Base-by-base conservation (phyloP, 305 asterid genomes). In the Plantago rigida region DNA sequence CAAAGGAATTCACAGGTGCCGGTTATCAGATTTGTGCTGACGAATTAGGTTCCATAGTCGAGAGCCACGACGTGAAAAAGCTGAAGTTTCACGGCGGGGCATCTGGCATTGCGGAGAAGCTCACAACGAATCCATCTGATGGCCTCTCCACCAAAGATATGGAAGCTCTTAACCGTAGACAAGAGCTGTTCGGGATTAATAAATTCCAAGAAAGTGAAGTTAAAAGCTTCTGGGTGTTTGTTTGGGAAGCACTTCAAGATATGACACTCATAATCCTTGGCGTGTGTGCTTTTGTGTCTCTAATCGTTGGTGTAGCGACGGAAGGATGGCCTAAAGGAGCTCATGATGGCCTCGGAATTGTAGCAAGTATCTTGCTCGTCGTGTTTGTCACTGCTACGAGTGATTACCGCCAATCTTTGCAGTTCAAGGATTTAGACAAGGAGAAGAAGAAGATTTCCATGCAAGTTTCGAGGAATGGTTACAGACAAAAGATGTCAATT, bases 291-390 rank as follows among this genome's bases (percentile, higher is more conserved):
- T 46, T 87, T 9, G 87, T 85, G 62, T 91, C 97, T 11, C 77
- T 87, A 2, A 64, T 87, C 3, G 95, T 90, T 13, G 97, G 97
- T 22, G 73, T 90, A 13, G 83, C 87, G 0, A 90, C 89, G 0
- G 97, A 90, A 63, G 97, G 97, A 50, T 90, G 97, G 97, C 95
- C 97, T 0, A 80, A 73, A 42, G 97, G 96, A 3, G 88, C 97
- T 26, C 96, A 90, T 13, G 96, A 90, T 46, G 97, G 97, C 1
- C 89, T 90, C 13, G 95, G 97, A 13, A 90, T 87, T 1, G 95
- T 79, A 1, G 94, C 95, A 6, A 90, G 97, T 67, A 90, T 90
- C 24, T 53, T 90, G 66, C 69, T 90, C 28, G 97, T 87, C 13
- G 96, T 90, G 51, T 82, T 87, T 48, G 96, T 90, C 48, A 90